phyloP scores from a whole-genome alignment of 495 filamentous ascomycete species.

The Lasiosphaeria hispida region DNA sequence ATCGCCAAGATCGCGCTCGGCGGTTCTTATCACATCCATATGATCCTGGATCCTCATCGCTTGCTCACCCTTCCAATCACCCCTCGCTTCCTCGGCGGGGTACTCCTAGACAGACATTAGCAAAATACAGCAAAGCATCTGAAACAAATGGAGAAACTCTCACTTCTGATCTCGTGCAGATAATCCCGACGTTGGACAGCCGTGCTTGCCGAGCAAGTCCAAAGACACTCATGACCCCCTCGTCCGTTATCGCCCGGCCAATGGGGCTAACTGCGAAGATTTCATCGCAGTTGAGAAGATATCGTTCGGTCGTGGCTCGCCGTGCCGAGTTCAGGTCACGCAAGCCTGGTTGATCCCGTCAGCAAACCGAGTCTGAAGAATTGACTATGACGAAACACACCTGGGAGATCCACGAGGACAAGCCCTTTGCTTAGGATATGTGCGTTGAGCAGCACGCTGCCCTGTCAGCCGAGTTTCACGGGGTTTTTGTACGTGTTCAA shows the following conservation, averaged over 20 bases:
- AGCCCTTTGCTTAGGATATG: conserved; percentile 40
- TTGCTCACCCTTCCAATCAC: conserved; percentile 23
- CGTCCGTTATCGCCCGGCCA: conserved; percentile 34
- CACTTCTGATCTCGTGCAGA: conserved; percentile 43
- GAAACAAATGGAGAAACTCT: background rate
- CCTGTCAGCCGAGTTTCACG: background rate
- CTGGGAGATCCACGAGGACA: conserved; percentile 41
- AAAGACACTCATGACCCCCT: conserved; percentile 33
- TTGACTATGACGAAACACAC: conserved; percentile 21
- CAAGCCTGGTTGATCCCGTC: conserved; percentile 22
- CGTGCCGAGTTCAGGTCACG: conserved; percentile 39
- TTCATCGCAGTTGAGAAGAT: conserved; percentile 38
- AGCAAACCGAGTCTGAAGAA: background rate
- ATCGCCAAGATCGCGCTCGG: background rate
- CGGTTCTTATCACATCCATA: background rate
- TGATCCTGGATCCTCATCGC: conserved; percentile 15
- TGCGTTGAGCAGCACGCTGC: conserved; percentile 35
- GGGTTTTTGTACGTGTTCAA: background rate
- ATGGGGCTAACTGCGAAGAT: conserved; percentile 36
- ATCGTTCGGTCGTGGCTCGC: conserved; percentile 36
- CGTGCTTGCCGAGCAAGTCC: conserved; percentile 30
- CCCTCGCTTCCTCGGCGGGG: conserved; percentile 27
- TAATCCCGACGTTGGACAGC: conserved; percentile 36
- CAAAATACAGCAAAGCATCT: background rate
- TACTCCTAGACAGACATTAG: conserved; percentile 20